These are phyloP conservation scores for Xylaria sp. DNA, from an alignment of 2,329 filamentous ascomycete genomes.

Conservation along the genomic window DNA sequence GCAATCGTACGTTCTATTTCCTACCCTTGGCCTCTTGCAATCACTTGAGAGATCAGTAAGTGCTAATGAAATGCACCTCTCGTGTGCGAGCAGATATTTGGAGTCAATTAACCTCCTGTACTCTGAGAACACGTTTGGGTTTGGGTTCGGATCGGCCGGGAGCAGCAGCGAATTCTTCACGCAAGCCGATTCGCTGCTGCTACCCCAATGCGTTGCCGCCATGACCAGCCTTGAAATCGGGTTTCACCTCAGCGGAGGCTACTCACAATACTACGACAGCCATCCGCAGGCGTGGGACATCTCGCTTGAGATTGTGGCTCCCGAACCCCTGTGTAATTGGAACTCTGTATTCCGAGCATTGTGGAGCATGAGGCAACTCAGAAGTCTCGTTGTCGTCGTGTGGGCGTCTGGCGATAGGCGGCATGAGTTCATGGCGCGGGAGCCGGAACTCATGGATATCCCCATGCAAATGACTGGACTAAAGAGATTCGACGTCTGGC, in stretches of 20 bases:
- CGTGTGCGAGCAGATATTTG: conserved; percentile 29
- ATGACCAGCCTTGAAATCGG: conserved; percentile 37
- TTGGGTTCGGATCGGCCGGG: conserved; percentile 33
- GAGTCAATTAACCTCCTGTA: conserved; percentile 37
- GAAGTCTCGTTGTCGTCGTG: conserved; percentile 34
- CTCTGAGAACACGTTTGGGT: conserved; percentile 36
- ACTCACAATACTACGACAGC: conserved; percentile 36
- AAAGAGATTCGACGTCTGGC: conserved; percentile 36
- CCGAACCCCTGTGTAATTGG: conserved; percentile 34
- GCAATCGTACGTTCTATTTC: conserved; percentile 31
- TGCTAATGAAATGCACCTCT: conserved; percentile 18
- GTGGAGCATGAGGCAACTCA: conserved; percentile 32
- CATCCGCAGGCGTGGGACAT: conserved; percentile 36
- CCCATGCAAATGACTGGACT: conserved; percentile 33
- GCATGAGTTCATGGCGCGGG: conserved; percentile 33
- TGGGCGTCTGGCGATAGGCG: conserved; percentile 37
- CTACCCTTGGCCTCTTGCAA: not conserved
- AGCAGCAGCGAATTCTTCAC: conserved; percentile 36
- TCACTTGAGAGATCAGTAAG: not conserved
- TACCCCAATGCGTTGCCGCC: conserved; percentile 34
- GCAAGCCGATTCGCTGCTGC: conserved; percentile 31
- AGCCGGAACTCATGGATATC: conserved; percentile 36
- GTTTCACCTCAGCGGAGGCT: conserved; percentile 37
- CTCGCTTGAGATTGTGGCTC: conserved; percentile 33
- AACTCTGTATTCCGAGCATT: conserved; percentile 35